Conservation (phyloP, 257 asterid genomes). For the Ilex asprella region DNA sequence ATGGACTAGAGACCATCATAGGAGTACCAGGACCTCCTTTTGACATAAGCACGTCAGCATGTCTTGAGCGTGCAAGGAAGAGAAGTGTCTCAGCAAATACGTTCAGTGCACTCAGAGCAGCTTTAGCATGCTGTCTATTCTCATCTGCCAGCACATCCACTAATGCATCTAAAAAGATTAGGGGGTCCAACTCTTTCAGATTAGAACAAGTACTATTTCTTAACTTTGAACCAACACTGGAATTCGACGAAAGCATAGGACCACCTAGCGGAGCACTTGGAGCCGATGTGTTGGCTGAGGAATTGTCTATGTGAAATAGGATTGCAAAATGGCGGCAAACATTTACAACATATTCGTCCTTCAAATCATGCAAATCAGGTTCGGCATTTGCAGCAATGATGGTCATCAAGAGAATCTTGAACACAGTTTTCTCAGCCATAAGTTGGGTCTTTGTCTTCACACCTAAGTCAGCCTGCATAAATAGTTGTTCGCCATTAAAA, state of each 20-base stretch:
- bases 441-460: slow-evolving; percentile 99
- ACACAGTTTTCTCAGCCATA: slow-evolving; percentile 96
- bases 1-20: slow-evolving; percentile 96
- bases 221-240: slow-evolving; percentile 46
- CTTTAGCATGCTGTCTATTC: slow-evolving; percentile 85
- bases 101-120: slow-evolving; percentile 79
- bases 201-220: slow-evolving; percentile 55
- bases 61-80: slow-evolving; percentile 86
- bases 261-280: slow-evolving; percentile 50
- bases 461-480: slow-evolving; percentile 93
- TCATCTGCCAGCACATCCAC: slow-evolving; percentile 92
- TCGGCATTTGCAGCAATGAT: slow-evolving; percentile 93
- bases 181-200: slow-evolving; percentile 93
- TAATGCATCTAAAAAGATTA: slow-evolving; percentile 90
- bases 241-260: slow-evolving; percentile 47
- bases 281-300: slow-evolving; percentile 41
- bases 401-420: slow-evolving; percentile 89
- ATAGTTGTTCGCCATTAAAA: slow-evolving; percentile 6
- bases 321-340: slow-evolving; percentile 96
- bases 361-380: slow-evolving; percentile 69
- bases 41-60: slow-evolving; percentile 62
- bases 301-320: slow-evolving; percentile 77
- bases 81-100: slow-evolving; percentile 75
- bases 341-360: slow-evolving; percentile 69
- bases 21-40: slow-evolving; percentile 97